These are phyloP conservation scores for Teratosphaeriaceae sp. DNA, from an alignment of 2,329 filamentous ascomycete genomes.

Conservation along the genomic window DNA sequence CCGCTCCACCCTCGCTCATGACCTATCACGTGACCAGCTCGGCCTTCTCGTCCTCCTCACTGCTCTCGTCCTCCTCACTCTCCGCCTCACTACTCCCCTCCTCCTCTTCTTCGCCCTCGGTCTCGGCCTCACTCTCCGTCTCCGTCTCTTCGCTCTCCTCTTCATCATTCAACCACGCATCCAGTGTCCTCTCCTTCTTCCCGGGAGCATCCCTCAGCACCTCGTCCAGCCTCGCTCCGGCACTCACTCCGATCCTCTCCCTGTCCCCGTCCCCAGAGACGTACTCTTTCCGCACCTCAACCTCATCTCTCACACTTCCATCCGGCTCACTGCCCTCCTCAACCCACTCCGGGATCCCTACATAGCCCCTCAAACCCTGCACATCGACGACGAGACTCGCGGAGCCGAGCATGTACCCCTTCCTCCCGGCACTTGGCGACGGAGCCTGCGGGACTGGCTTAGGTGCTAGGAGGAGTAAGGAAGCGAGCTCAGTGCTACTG, in stretches of 20 bases:
- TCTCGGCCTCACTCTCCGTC: slow-evolving; percentile 31
- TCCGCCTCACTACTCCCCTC: too few species aligned
- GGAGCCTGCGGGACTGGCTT: slow-evolving; percentile 90
- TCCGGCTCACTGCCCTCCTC: slow-evolving; percentile 72
- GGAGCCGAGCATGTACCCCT: slow-evolving; percentile 72
- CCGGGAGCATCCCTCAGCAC: slow-evolving; percentile 39
- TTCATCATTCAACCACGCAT: slow-evolving; percentile 77
- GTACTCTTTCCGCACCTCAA: slow-evolving; percentile 27
- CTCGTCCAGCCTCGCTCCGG: slow-evolving; percentile 58
- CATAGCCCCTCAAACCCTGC: slow-evolving; percentile 68
- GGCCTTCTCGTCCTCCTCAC: slow-evolving; percentile 31
- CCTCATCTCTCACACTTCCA: slow-evolving; percentile 59
- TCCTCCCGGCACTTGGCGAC: slow-evolving; percentile 78
- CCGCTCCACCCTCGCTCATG: too few species aligned
- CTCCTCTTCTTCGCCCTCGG: slow-evolving; percentile 34
- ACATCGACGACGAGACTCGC: slow-evolving; percentile 78
- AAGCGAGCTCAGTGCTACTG: slow-evolving; percentile 71
- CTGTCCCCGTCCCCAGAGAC: slow-evolving; percentile 26
- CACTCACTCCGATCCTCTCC: slow-evolving; percentile 39
- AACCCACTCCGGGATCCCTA: slow-evolving; percentile 78
- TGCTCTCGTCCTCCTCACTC: slow-evolving; percentile 40
- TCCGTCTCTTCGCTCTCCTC: slow-evolving; percentile 43
- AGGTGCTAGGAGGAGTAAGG: slow-evolving; percentile 81
- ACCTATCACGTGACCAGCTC: slow-evolving; percentile 27
- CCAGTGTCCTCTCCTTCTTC: slow-evolving; percentile 67